phyloP scores from a whole-genome alignment of 129 eudicot species.

The Deinandra increscens region DNA sequence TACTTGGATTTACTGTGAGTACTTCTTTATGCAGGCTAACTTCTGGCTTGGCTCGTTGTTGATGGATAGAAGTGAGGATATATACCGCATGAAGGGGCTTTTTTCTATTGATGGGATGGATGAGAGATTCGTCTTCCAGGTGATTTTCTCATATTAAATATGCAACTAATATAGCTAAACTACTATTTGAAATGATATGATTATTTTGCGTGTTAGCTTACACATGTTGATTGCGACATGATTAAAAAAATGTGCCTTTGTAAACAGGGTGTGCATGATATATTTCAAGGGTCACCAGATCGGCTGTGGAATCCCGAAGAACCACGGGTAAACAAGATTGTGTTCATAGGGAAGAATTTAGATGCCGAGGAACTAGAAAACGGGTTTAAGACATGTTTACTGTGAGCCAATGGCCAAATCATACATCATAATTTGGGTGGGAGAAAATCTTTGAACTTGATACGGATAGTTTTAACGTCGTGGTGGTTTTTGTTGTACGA shows the following conservation, averaged over 20 bases:
- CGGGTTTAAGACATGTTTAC: conserved; percentile 81
- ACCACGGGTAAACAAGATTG: conserved; percentile 77
- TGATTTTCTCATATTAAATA: conserved; percentile 24
- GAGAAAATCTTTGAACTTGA: conserved; percentile 23
- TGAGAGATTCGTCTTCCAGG: conserved; percentile 98
- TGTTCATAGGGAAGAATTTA: conserved; percentile 91
- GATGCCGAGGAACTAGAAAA: conserved; percentile 72
- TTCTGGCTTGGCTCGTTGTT: conserved; percentile 85
- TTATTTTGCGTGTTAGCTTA: background rate
- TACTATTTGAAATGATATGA: background rate
- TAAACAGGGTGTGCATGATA: conserved; percentile 95
- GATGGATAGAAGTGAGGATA: conserved; percentile 86
- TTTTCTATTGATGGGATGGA: conserved; percentile 83
- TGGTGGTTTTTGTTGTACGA: conserved; percentile 32
- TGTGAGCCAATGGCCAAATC: conserved; percentile 24
- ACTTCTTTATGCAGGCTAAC: conserved; percentile 64
- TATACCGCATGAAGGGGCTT: conserved; percentile 97
- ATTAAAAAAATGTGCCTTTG: background rate
- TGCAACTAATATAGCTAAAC: background rate
- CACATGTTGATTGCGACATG: background rate
- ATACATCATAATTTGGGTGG: conserved; percentile 18
- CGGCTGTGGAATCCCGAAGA: conserved; percentile 76
- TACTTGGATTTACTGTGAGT: background rate
- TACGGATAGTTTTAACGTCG: conserved; percentile 10
- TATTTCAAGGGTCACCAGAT: conserved; percentile 98